Evolutionary conservation across 768 basidiomycete genomes (phyloP), one percentile per base, ranked within the genome.

Genomic region (Leccinum subtestaceum): DNA sequence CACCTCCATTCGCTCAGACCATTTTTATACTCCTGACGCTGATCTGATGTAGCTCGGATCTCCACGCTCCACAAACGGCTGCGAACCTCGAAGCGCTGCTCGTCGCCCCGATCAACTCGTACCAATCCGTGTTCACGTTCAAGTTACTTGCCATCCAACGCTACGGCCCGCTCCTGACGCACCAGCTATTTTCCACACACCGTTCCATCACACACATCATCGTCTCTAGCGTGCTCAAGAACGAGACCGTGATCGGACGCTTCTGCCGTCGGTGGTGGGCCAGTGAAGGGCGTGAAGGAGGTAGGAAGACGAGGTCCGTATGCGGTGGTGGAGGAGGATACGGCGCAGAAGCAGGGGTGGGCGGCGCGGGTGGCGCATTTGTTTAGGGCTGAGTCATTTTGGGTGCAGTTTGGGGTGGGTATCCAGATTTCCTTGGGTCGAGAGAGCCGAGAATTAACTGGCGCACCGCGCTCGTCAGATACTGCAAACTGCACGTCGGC

Each of bases 81-180:
- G 25, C 25, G 25, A 1, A 25, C 1, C 25, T 25, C 25, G 5
- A 0, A 27, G 25, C 25, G 25, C 25, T 25, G 25, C 25, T 27
- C 25, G 25, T 27, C 25, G 25, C 25, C 25, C 25, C 25, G 5
- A 27, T 27, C 25, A 27, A 27, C 25, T 27, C 25, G 25, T 27
- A 27, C 25, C 25, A 27, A 27, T 27, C 25, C 25, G 1, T 27
- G 25, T 0, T 27, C 25, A 27, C 25, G 23, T 25, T 99, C 58
- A 98, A 95, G 0, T 83, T 99, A n/a, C 91, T 99, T 53, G 95
- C 96, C 17, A 88, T 98, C 32, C 94, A 94, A 2, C 88, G 86
- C 51, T 99, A 97, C 67, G 84, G 84, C 0, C 87, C 91, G 0
- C 84, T 99, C 3, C 84, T 98, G 29, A 78, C 82, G n/a, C 84